phyloP scores from a whole-genome alignment of 345 rosid genomes.

The Citrus trifoliata region DNA sequence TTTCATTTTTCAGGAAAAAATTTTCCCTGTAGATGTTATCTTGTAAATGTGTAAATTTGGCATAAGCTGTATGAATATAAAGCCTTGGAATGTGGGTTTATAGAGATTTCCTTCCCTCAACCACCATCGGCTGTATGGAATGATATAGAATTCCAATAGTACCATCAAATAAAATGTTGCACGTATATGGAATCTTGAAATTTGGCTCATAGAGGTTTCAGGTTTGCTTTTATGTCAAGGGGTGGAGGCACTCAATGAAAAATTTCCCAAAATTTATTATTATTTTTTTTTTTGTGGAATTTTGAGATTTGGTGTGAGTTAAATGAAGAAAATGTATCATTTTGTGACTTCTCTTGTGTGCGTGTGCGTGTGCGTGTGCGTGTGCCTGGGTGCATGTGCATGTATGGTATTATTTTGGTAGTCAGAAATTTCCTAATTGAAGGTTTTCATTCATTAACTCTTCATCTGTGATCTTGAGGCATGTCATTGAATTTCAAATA shows the following conservation, averaged over 20 bases:
- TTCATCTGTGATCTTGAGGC: background rate
- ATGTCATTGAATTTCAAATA: background rate
- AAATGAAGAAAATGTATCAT: background rate
- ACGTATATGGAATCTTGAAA: background rate
- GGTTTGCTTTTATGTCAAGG: background rate
- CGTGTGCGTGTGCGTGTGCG: too few species aligned
- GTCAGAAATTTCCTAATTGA: background rate
- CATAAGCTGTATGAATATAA: too few species aligned
- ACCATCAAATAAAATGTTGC: too few species aligned
- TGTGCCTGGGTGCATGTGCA: too few species aligned
- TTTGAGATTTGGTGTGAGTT: background rate
- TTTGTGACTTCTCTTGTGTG: background rate
- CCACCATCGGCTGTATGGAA: too few species aligned
- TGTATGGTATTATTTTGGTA: background rate
- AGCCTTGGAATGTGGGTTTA: background rate
- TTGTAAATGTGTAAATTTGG: too few species aligned
- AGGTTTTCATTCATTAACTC: background rate
- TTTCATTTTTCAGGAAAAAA: too few species aligned
- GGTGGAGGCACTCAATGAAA: background rate
- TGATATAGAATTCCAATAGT: too few species aligned
- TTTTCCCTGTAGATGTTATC: background rate
- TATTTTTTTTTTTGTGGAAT: background rate
- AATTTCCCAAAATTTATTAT: too few species aligned
- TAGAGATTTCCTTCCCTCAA: background rate
- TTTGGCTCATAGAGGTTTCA: background rate